Conservation (phyloP, 805 yeast genomes). For the Spathaspora hagerdaliae region DNA sequence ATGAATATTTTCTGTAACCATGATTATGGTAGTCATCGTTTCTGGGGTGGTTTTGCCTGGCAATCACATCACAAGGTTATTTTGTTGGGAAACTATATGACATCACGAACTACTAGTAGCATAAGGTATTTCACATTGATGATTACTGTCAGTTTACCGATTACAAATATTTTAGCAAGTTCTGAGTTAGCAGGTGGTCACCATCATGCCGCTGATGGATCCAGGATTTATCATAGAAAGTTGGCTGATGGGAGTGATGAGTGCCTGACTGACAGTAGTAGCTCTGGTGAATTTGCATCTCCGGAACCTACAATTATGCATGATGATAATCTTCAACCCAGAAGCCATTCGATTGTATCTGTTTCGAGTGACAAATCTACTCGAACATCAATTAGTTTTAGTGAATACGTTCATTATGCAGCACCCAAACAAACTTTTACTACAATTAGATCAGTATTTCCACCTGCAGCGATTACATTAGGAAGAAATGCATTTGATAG, state of each 20-base stretch:
- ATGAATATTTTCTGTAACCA: constrained; percentile 52
- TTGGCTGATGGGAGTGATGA: constrained; percentile 1
- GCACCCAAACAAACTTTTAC: constrained; percentile 69
- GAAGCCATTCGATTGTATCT: constrained; percentile 19
- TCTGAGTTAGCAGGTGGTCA: constrained; percentile 35
- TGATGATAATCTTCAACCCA: background rate
- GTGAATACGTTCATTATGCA: constrained; percentile 68
- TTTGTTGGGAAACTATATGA: constrained; percentile 51
- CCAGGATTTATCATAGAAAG: constrained; percentile 10
- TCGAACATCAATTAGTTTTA: constrained; percentile 43
- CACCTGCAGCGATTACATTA: constrained; percentile 72
- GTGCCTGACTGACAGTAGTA: constrained; percentile 4
- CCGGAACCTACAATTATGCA: background rate
- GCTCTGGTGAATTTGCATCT: constrained; percentile 3
- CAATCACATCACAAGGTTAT: constrained; percentile 71
- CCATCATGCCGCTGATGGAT: constrained; percentile 16
- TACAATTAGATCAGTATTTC: constrained; percentile 65
- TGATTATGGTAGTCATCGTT: constrained; percentile 50
- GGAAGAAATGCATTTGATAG: constrained; percentile 73
- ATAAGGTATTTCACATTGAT: constrained; percentile 46
- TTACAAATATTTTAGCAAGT: constrained; percentile 47
- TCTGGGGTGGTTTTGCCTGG: constrained; percentile 73
- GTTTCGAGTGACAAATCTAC: constrained; percentile 16
- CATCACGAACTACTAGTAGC: constrained; percentile 43
- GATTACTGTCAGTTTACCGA: constrained; percentile 51